phyloP scores from a whole-genome alignment of 2,329 filamentous ascomycete species.

The Hymenoscyphus salicellus region DNA sequence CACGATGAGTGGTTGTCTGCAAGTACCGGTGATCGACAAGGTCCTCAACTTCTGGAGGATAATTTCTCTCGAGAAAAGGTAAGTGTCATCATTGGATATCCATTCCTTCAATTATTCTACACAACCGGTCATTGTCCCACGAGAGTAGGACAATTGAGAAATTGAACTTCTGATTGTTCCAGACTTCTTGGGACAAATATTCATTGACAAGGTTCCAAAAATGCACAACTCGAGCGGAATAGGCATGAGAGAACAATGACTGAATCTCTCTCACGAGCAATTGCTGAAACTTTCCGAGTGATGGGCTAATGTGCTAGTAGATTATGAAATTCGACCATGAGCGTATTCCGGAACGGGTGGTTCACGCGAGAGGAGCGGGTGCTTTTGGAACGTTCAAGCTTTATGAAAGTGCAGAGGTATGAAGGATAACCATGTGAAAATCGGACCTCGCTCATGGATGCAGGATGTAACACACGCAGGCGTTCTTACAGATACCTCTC shows the following conservation, averaged over 20 bases:
- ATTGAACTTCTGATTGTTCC: too few species aligned
- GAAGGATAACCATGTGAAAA: too few species aligned
- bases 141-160: too few species aligned
- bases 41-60: slow-evolving; percentile 70
- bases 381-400: slow-evolving; percentile 67
- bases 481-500: slow-evolving; percentile 65
- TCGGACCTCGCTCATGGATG: background rate
- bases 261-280: too few species aligned
- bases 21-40: slow-evolving; percentile 58
- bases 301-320: slow-evolving; percentile 38
- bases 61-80: slow-evolving; percentile 71
- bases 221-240: too few species aligned
- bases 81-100: slow-evolving; percentile 14
- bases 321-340: slow-evolving; percentile 76
- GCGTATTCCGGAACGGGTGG: slow-evolving; percentile 63
- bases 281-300: background rate
- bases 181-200: too few species aligned
- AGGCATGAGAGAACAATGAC: too few species aligned
- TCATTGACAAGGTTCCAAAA: too few species aligned
- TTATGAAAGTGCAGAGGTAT: slow-evolving; percentile 52
- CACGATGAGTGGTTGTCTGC: slow-evolving; percentile 77
- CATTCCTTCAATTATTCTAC: background rate
- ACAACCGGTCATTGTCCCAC: too few species aligned
- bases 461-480: slow-evolving; percentile 59
- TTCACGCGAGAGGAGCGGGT: slow-evolving; percentile 62